Conservation (phyloP, 352 stramenopile genomes). For the Phytophthora megakarya region DNA sequence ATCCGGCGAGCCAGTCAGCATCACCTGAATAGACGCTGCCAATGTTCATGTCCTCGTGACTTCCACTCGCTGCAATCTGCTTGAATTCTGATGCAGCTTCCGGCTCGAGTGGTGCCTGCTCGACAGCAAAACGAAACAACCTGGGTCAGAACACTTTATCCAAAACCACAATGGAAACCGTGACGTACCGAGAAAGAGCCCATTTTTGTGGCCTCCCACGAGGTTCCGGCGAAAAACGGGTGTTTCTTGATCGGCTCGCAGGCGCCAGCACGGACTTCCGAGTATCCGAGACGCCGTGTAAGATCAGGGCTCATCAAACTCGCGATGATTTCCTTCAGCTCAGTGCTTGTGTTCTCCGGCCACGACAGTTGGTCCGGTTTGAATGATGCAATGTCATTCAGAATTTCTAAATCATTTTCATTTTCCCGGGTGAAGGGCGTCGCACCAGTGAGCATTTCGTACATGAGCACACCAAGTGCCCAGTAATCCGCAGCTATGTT, state of each 20-base stretch:
- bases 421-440: conserved; percentile 90
- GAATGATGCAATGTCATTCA: conserved; percentile 87
- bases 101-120: conserved; percentile 73
- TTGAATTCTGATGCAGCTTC: conserved; percentile 75
- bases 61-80: conserved; percentile 62
- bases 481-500: conserved; percentile 92
- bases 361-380: conserved; percentile 73
- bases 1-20: conserved; percentile 75
- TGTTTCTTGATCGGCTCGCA: conserved; percentile 83
- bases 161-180: not conserved
- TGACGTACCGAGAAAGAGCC: conserved; percentile 76
- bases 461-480: conserved; percentile 94
- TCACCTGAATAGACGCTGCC: conserved; percentile 73
- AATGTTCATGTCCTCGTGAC: conserved; percentile 68
- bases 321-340: conserved; percentile 76
- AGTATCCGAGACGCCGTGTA: conserved; percentile 59
- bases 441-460: conserved; percentile 90
- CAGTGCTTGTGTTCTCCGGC: conserved; percentile 65
- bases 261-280: conserved; percentile 52
- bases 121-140: not conserved
- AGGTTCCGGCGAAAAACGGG: conserved; percentile 81
- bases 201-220: conserved; percentile 83
- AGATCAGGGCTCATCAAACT: conserved; percentile 67
- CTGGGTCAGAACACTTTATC: not conserved
- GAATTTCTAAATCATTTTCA: conserved; percentile 87